Evolutionary conservation across 768 basidiomycete species (phyloP), one percentile per base, ranked within the genome.

Genomic region (Trametes cubensis): DNA sequence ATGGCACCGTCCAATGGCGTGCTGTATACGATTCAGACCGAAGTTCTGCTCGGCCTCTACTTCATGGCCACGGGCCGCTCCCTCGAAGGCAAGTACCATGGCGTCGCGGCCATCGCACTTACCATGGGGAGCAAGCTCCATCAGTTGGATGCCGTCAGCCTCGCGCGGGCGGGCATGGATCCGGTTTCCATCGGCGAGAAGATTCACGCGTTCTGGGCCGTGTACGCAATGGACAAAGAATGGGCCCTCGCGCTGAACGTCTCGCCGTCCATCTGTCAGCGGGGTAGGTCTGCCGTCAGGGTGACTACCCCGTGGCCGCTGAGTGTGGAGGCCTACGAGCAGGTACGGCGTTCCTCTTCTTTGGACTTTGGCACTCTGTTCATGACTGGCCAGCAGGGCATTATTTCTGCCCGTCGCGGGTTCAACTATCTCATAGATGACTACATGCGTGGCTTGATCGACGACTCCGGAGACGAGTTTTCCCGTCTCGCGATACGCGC

Each of bases 1-100:
- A 41, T 55, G 57, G 40, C 53, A 13, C 58, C 51, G 66, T 79
- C 66, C 62, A 75, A 61, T 69, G 75, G 59, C 67, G 74, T 84
- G 53, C 67, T 74, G 51, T 63, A 72, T 42, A 67, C 62, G 11
- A 67, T 77, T 5, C 76, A 77, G 48, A 66, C 76, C 4, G 71
- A 74, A 54, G 67, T 77, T 10, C 68, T 77, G 4, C 72, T 77
- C 18, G 69, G 70, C 0, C 49, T 64, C 45, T 77, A 76, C 53
- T 70, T 68, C 66, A 69, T 73, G 56, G 58, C 64, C 13, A 52
- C 60, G 25, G 72, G 73, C 5, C 70, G 71, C 23, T 56, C 70
- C 52, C 51, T 71, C 5, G 76, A 76, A 40, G 75, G 70, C 2
- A 66, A 67, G 45, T 72, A 74, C 51, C 74, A 76, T 41, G 51